Evolutionary conservation across 2,329 filamentous ascomycete genomes (phyloP).

Genomic region (Byssochlamys sp.): DNA sequence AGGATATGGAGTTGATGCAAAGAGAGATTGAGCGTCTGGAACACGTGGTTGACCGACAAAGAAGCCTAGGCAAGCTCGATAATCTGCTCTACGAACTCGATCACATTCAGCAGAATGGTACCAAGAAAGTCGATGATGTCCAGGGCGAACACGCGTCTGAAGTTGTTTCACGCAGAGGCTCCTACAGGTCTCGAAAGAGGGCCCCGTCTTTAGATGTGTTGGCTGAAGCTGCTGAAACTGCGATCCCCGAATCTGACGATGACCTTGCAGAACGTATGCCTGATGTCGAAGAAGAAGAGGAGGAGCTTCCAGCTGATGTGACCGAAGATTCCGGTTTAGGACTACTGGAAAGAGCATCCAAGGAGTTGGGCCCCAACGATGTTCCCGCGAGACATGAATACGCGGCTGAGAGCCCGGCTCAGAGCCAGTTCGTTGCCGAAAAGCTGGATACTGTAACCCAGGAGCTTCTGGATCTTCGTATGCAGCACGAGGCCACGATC

Average conservation of each 20-base stretch:
- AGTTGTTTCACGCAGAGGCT: conserved; percentile 9
- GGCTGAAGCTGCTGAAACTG: conserved; percentile 36
- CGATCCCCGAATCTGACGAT: conserved; percentile 39
- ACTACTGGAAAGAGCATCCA: conserved; percentile 27
- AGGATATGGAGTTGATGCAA: conserved; percentile 93
- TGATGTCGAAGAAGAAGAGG: conserved; percentile 18
- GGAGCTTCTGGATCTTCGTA: conserved; percentile 78
- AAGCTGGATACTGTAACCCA: conserved; percentile 86
- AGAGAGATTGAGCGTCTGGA: conserved; percentile 89
- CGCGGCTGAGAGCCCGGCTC: conserved; percentile 59
- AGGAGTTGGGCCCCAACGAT: conserved; percentile 15
- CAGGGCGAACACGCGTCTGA: conserved; percentile 9
- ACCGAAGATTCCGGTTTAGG: conserved; percentile 25
- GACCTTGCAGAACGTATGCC: conserved; percentile 25
- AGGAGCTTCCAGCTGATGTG: conserved; percentile 11
- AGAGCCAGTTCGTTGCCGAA: conserved; percentile 77
- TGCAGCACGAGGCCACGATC: conserved; percentile 78
- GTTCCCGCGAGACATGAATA: conserved; percentile 29
- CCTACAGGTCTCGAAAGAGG: conserved; percentile 19
- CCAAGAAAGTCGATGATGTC: conserved; percentile 25
- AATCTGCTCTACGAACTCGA: conserved; percentile 86
- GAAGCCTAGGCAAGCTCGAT: conserved; percentile 88
- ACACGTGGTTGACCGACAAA: conserved; percentile 87
- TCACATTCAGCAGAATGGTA: conserved; percentile 52
- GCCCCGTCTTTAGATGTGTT: conserved; percentile 33